phyloP scores from a whole-genome alignment of 805 yeast species.

The Lipomyces yamanashiensis region DNA sequence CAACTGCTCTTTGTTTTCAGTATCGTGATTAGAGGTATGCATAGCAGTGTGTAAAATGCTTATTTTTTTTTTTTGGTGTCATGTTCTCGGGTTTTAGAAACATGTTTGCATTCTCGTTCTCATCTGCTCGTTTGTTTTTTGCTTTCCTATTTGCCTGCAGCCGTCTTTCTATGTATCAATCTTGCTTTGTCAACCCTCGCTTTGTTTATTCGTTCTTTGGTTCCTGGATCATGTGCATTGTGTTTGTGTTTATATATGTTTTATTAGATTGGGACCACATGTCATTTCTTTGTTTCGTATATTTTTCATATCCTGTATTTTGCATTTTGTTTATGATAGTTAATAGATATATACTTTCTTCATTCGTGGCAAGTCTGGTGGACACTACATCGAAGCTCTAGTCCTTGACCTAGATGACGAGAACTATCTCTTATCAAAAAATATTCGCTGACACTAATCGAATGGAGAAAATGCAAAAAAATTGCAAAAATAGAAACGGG shows the following conservation, averaged over 20 bases:
- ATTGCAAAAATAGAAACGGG: slow-evolving; percentile 38
- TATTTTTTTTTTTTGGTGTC: background rate
- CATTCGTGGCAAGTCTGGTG: no score
- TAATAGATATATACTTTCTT: background rate
- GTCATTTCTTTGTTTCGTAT: no score
- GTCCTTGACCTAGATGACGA: no score
- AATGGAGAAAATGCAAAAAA: background rate
- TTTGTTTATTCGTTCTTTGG: no score
- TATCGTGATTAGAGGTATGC: background rate
- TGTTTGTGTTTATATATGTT: no score
- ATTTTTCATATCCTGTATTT: background rate
- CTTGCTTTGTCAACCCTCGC: no score
- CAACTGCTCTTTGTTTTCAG: background rate
- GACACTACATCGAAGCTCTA: no score
- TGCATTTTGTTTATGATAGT: background rate
- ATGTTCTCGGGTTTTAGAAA: background rate
- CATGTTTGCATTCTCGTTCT: background rate
- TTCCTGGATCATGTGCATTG: no score
- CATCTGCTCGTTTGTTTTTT: background rate
- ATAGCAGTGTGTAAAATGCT: background rate
- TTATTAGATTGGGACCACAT: no score
- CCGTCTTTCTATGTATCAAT: no score
- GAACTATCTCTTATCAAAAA: background rate
- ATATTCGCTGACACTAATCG: background rate
- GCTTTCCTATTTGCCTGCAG: background rate